These are phyloP conservation scores for Crithidia bombi DNA, from an alignment of 208 protist species.

Conservation along the genomic window DNA sequence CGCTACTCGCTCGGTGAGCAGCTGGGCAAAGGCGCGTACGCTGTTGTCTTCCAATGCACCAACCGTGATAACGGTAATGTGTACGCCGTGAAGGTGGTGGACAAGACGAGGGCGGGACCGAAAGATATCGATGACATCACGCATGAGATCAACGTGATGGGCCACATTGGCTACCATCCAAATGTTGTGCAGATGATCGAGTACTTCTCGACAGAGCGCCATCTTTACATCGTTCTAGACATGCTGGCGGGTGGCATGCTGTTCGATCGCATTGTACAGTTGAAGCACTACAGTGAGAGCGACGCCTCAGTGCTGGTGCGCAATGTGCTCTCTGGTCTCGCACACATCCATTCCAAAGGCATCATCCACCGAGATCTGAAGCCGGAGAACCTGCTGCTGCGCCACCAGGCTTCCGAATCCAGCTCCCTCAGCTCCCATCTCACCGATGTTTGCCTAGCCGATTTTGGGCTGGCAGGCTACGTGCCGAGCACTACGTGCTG, in stretches of 20 bases:
- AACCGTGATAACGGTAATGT: slow-evolving; percentile 48
- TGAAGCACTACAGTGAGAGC: slow-evolving; percentile 96
- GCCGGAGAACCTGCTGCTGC: slow-evolving; percentile 99
- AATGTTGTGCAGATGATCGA: slow-evolving; percentile 95
- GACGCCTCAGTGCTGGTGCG: slow-evolving; percentile 96
- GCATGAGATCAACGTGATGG: slow-evolving; percentile 84
- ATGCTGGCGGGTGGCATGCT: slow-evolving; percentile 98
- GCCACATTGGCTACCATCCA: slow-evolving; percentile 67
- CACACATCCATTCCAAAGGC: slow-evolving; percentile 95
- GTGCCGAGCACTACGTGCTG: slow-evolving; percentile 73
- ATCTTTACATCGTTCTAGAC: slow-evolving; percentile 97
- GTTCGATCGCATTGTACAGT: slow-evolving; percentile 97
- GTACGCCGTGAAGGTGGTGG: slow-evolving; percentile 84
- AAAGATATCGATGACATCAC: slow-evolving; percentile 78
- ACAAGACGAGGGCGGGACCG: slow-evolving; percentile 71
- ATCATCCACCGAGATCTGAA: slow-evolving; percentile 99
- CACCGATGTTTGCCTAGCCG: slow-evolving; percentile 95
- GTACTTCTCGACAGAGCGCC: slow-evolving; percentile 86
- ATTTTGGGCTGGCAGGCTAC: slow-evolving; percentile 96
- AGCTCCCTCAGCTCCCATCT: slow-evolving; percentile 45
- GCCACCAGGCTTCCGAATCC: slow-evolving; percentile 82
- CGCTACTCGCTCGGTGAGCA: slow-evolving; percentile 54
- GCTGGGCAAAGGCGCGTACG: slow-evolving; percentile 80
- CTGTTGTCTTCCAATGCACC: slow-evolving; percentile 73
- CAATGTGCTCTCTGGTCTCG: slow-evolving; percentile 96